Base-by-base conservation (phyloP, 2,329 filamentous ascomycete species). In the Coniella vitis region DNA sequence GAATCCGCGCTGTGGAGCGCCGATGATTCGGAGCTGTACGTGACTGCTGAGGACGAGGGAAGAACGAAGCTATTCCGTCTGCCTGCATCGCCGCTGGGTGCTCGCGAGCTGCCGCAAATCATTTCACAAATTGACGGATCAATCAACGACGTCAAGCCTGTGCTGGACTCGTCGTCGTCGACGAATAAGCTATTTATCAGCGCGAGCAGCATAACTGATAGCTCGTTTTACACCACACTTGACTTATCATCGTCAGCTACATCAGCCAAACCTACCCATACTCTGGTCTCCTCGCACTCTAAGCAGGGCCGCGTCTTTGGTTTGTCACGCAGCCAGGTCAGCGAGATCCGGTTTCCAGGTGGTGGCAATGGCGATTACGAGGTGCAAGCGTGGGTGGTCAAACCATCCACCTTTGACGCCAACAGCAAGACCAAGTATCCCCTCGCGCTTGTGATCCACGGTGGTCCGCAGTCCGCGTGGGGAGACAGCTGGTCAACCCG, bases 391-490 rank as follows among this genome's bases (percentile, higher is more conserved):
- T 78, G 85, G 61, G 78, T 85, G 4, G 69, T 88, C 57, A 80
- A 77, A 51, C 86, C 82, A 0, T 82, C 80, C 0, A 55, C 76
- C 57, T 94, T 91, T 61, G 76, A 87, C 59, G 66, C 75, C 8
- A 71, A 66, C 16, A 84, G 88, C 65, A 89, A 79, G 55, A 84
- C 88, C 65, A 89, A 79, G 55, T 94, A 91, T 59, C 89, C 89
- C 0, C 72, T 95, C 4, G 80, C 85, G 2, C 84, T 90, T 61
- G 69, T 90, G 37, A 86, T 94, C 54, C 89, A 95, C 60, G 89
- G 89, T 47, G 89, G 89, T 0, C 88, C 88, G 0, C 87, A 93
- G 63, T 79, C 83, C 19, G 79, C 86, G 0, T 91, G 86, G 84
- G 69, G 65, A 29, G 84, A 93, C 59, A 72, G 75, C 22, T 94